Evolutionary conservation across 169 alveolate genomes (phyloP).

Genomic region (Plasmodium malariae): DNA sequence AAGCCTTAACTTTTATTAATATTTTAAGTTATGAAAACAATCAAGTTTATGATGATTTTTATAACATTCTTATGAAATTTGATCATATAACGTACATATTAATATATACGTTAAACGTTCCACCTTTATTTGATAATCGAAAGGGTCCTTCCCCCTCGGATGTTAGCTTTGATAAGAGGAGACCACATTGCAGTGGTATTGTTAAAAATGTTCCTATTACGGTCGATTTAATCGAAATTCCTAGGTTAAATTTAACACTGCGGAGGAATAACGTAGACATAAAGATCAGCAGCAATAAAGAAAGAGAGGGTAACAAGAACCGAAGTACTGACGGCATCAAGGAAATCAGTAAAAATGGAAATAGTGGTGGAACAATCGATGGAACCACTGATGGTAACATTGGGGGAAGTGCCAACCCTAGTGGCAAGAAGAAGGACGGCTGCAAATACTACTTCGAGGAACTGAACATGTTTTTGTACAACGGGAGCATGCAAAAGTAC

Average conservation of each 20-base stretch:
- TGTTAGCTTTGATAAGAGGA: not conserved
- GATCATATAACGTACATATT: constrained; percentile 71
- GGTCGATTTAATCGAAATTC: constrained; percentile 65
- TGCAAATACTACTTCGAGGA: constrained; percentile 73
- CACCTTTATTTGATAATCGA: constrained; percentile 35
- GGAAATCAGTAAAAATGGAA: not conserved
- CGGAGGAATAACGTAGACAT: constrained; percentile 45
- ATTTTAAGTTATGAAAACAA: constrained; percentile 66
- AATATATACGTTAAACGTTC: constrained; percentile 52
- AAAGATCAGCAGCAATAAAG: not conserved
- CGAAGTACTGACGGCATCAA: not conserved
- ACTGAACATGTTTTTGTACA: constrained; percentile 57
- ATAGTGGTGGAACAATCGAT: not conserved
- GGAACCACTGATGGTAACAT: not conserved
- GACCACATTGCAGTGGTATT: not conserved
- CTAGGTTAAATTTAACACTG: constrained; percentile 57
- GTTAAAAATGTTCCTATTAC: not conserved
- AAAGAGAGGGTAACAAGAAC: not conserved
- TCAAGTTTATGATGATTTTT: constrained; percentile 64
- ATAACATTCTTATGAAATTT: constrained; percentile 42
- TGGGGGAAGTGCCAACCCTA: not conserved
- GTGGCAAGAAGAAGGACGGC: constrained; percentile 10
- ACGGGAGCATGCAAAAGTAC: constrained; percentile 68
- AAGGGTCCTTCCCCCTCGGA: not conserved
- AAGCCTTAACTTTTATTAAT: constrained; percentile 56